Percentiles rank a stretch among this genome's conserved stretches.
These are phyloP conservation scores for Zygnema circumcarinatum DNA, from an alignment of 139 green algal genomes.

Conservation along the genomic window DNA sequence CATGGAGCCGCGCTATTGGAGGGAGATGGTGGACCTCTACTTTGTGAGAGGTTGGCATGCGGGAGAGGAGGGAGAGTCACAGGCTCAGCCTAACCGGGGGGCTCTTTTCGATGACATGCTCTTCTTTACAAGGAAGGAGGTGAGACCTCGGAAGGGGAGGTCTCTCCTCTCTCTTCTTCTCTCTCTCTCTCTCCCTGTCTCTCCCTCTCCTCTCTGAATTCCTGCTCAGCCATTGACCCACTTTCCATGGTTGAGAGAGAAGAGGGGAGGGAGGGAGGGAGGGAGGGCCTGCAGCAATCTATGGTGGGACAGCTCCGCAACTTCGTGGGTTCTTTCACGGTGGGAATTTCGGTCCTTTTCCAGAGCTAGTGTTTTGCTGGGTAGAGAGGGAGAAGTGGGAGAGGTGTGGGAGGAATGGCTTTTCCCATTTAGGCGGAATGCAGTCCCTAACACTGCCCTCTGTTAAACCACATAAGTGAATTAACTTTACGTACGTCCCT, in stretches of 20 bases:
- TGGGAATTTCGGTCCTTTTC: not conserved
- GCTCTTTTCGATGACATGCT: slow-evolving; percentile 52
- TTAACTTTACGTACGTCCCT: too few species aligned
- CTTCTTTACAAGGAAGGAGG: slow-evolving; percentile 53
- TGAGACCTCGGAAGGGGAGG: not conserved
- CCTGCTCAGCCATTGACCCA: too few species aligned
- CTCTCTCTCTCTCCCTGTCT: slow-evolving; percentile 7
- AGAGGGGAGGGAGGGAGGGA: too few species aligned
- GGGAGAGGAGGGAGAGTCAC: not conserved
- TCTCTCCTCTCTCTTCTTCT: not conserved
- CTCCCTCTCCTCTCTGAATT: too few species aligned
- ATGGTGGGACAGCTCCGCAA: not conserved
- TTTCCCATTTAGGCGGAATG: too few species aligned
- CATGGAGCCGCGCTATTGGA: slow-evolving; percentile 45
- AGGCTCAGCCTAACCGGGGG: not conserved
- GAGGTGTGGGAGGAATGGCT: too few species aligned
- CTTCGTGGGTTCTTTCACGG: not conserved
- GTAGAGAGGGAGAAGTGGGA: too few species aligned
- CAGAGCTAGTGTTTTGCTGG: too few species aligned
- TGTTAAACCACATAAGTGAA: too few species aligned
- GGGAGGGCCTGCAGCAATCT: not conserved
- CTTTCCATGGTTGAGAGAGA: too few species aligned
- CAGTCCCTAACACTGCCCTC: too few species aligned
- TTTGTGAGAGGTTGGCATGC: slow-evolving; percentile 9
- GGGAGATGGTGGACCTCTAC: slow-evolving; percentile 55